phyloP scores from a whole-genome alignment of 2,329 filamentous ascomycete species.

The Penicillium sp. region DNA sequence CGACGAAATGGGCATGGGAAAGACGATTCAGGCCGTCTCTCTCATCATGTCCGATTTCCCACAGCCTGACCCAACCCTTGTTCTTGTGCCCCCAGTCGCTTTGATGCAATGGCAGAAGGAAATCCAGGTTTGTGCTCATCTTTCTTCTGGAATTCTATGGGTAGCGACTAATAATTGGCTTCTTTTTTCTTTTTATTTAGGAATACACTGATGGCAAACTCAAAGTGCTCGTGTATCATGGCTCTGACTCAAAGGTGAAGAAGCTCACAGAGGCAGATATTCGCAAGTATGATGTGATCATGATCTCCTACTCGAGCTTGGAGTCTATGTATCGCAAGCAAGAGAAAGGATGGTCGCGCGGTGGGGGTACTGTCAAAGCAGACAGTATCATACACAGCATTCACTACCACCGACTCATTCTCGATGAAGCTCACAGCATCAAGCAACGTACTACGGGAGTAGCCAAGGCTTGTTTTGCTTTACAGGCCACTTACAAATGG shows the following conservation, averaged over 20 bases:
- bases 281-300: conserved; percentile 85
- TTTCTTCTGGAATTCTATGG: not conserved
- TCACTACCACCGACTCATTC: conserved; percentile 84
- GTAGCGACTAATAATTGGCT: not conserved
- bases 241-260: conserved; percentile 82
- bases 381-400: conserved; percentile 79
- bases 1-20: conserved; percentile 98
- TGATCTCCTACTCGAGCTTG: conserved; percentile 84
- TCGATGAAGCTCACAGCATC: conserved; percentile 96
- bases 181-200: conserved; percentile 23
- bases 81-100: conserved; percentile 89
- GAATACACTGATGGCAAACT: conserved; percentile 82
- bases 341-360: conserved; percentile 83
- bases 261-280: conserved; percentile 74
- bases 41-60: conserved; percentile 98
- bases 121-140: conserved; percentile 66
- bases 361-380: conserved; percentile 80
- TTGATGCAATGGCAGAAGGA: conserved; percentile 93
- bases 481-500: conserved; percentile 89
- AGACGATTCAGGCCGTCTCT: conserved; percentile 97
- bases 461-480: conserved; percentile 90
- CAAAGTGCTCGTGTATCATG: conserved; percentile 89
- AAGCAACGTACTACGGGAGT: conserved; percentile 84
- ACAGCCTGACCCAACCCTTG: conserved; percentile 77
- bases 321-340: conserved; percentile 94